Base-by-base conservation (phyloP, 192 early-diverging fungal genomes). In the Dimargaris xerosporica region DNA sequence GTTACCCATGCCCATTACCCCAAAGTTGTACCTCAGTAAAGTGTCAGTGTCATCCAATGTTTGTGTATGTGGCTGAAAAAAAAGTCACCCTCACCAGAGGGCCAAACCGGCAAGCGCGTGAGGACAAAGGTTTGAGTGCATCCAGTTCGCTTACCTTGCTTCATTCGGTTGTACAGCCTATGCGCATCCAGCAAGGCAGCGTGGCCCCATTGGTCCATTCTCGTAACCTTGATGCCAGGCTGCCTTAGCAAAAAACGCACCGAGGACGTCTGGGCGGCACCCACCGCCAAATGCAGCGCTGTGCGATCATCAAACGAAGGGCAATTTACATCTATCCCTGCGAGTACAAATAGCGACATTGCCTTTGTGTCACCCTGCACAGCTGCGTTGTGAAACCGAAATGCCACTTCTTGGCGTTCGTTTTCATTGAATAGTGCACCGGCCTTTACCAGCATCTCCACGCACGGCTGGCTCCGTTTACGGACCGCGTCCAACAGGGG, bases 371-470 rank as follows among this genome's bases (percentile, higher is more conserved):
- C 82, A 17, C 69, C 71, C 4, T 61, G 68, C 9, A 58, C 59
- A 6, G 72, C 70, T n/a, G 75, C 73, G 28, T 73, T 73, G 51
- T 78, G 67, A 62, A 84, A 64, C 54, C 71, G 71, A 10, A 68
- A 64, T 46, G 78, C 71, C 10, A 90, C 72, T 61, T 91, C 90
- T 31, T 81, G 74, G 43, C 76, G 69, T 65, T 96, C 93, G 10
- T 83, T 82, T 47, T 90, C 85, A 54, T 84, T 82, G 66, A 98
- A 93, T 65, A 94, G 92, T 17, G 90, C 93, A 29, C 93, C 95
- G 1, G 90, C 84, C 43, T 85, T 67, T 9, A 82, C 50, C 45
- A 98, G 71, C 61, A 96, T 63, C 19, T 66, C 67, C 10, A 88
- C 83, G 51, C 85, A 79, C 54, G 84, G 82, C 3, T 70, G 63